phyloP scores from a whole-genome alignment of 225 moss, liverwort and hornwort genomes.

The Anthoceros angustus region DNA sequence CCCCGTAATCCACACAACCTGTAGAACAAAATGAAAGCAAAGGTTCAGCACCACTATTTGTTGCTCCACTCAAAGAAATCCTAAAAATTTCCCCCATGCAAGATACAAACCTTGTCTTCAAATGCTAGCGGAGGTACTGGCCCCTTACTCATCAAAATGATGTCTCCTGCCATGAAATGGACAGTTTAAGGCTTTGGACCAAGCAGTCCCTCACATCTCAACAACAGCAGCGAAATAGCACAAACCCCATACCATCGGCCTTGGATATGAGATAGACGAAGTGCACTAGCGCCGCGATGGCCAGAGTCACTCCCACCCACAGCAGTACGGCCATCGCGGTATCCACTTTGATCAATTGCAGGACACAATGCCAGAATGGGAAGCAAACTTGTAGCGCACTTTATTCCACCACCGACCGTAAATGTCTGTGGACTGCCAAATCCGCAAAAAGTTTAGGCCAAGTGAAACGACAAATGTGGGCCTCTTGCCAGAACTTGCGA shows the following conservation, averaged over 20 bases:
- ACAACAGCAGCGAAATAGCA: background rate
- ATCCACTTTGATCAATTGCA: no score
- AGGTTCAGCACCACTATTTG: background rate
- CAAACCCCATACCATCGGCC: background rate
- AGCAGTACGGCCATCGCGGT: background rate
- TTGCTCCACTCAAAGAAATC: background rate
- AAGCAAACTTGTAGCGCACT: no score
- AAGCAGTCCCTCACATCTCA: background rate
- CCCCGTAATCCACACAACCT: constrained; percentile 76
- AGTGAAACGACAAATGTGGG: no score
- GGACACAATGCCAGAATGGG: no score
- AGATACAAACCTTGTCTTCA: constrained; percentile 33
- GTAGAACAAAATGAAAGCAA: background rate
- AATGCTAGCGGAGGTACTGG: constrained; percentile 30
- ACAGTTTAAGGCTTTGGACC: background rate
- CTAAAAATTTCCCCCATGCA: background rate
- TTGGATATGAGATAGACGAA: background rate
- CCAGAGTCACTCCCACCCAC: background rate
- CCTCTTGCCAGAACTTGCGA: no score
- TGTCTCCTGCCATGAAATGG: constrained; percentile 23
- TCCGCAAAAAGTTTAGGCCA: no score
- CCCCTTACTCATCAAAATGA: constrained; percentile 27
- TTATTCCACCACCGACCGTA: no score
- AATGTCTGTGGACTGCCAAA: no score
- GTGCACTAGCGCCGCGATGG: background rate